Evolutionary conservation across 2,329 filamentous ascomycete genomes (phyloP), one percentile per base, ranked within the genome.

Genomic region (Ascocoryne sarcoides): DNA sequence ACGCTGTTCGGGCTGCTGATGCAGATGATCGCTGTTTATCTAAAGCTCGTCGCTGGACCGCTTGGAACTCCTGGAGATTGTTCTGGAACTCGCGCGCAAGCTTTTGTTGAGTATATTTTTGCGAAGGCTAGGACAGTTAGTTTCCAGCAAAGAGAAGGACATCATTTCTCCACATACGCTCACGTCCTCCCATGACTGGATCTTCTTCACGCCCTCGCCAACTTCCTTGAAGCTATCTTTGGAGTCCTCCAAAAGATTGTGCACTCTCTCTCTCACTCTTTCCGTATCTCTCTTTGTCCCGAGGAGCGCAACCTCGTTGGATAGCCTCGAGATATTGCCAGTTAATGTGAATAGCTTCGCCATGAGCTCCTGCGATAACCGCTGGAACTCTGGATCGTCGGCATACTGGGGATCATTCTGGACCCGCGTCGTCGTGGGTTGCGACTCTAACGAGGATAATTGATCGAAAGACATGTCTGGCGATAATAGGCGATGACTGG

Each of bases 101-200:
- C 62, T 96, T 96, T 53, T 90, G 85, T 58, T 95, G 90, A 16
- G 88, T 92, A 69, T 94, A 96, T 64, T 90, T 93, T 69, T 98
- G 92, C 40, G 87, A 84, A 45, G 90, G 86, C 87, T 95, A 45
- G 32, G 34, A 10, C 4, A 4, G 34, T 50, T 42, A 48, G 37
- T 36, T 35, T 15, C 18, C 21, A 36, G 21, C n/a, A 4, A 17
- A 3, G 17, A n/a, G n/a, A n/a, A 12, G 4, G 4, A 19, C 10
- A 36, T 30, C 10, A 14, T 20, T 17, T 12, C 8, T 19, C 17
- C 12, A 51, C 75, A 51, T 71, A 88, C 83, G 59, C 81, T 85
- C 37, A 87, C 79, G 57, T 90, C 87, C 59, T 79, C 85, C 88
- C 76, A 96, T 30, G 75, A 75, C 61, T 93, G 84, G 34, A 95